Evolutionary conservation across 2,329 filamentous ascomycete species (phyloP).

Genomic region (Phyllachora maydis): DNA sequence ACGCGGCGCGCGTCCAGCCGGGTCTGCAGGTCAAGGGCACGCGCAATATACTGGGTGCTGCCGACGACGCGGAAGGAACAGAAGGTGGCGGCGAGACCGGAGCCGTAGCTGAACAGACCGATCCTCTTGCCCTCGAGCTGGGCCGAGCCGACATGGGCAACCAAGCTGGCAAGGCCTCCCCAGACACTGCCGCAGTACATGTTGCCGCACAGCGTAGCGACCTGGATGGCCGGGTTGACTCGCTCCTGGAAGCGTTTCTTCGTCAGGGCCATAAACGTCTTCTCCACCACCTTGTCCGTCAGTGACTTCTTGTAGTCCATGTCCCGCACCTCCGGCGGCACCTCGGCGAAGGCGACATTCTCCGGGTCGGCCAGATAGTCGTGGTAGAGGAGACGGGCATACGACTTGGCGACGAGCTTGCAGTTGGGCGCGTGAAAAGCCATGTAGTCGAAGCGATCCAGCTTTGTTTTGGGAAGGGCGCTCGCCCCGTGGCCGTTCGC

Average conservation of each 20-base stretch:
- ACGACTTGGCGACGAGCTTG: constrained; percentile 76
- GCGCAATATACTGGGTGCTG: constrained; percentile 44
- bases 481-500: constrained; percentile 19
- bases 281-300: constrained; percentile 66
- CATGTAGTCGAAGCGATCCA: constrained; percentile 72
- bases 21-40: constrained; percentile 48
- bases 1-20: constrained; percentile 43
- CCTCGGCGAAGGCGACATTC: constrained; percentile 47
- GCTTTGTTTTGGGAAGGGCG: constrained; percentile 27
- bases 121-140: constrained; percentile 51
- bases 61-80: constrained; percentile 54
- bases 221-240: constrained; percentile 51
- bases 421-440: constrained; percentile 70
- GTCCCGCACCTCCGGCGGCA: constrained; percentile 55
- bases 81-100: constrained; percentile 52
- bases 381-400: constrained; percentile 67
- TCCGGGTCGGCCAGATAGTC: constrained; percentile 58
- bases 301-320: constrained; percentile 64
- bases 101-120: constrained; percentile 62
- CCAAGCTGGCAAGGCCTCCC: constrained; percentile 51
- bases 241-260: constrained; percentile 74
- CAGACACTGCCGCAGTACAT: constrained; percentile 55
- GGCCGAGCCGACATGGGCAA: constrained; percentile 41
- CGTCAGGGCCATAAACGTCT: constrained; percentile 65
- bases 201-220: constrained; percentile 56